These are phyloP conservation scores for Talaromyces amestolkiae DNA, from an alignment of 2,329 filamentous ascomycete genomes.

Conservation along the genomic window DNA sequence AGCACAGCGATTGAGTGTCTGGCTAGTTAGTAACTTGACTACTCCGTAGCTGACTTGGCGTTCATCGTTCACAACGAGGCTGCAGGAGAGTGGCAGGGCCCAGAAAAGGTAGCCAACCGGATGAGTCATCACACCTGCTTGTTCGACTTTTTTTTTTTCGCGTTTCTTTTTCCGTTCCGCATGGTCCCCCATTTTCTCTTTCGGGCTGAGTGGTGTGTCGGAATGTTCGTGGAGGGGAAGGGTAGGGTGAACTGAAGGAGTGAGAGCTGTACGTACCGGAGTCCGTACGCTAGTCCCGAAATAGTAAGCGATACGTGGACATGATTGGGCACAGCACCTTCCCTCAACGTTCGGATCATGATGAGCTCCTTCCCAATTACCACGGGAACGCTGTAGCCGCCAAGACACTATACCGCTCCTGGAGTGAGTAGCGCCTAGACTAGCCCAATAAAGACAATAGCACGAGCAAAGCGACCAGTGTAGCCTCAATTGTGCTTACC, in stretches of 20 bases:
- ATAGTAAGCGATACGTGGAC: not conserved
- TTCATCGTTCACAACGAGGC: conserved; percentile 4
- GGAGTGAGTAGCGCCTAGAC: not conserved
- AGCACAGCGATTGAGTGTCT: not conserved
- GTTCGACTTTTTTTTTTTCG: not conserved
- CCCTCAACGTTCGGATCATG: conserved; percentile 3
- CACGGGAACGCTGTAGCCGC: not conserved
- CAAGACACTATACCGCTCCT: not conserved
- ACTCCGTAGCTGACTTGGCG: not conserved
- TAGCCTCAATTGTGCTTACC: not conserved
- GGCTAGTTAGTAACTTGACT: not conserved
- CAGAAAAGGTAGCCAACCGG: not conserved
- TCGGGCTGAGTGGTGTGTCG: not conserved
- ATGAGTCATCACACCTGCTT: not conserved
- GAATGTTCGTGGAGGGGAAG: not conserved
- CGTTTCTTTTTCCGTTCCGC: not conserved
- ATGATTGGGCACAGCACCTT: not conserved
- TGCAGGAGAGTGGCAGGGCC: not conserved
- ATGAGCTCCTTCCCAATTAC: not conserved
- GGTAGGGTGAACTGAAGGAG: not conserved
- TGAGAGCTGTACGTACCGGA: not conserved
- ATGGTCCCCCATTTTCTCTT: not conserved
- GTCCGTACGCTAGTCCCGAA: not conserved
- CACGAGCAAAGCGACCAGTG: not conserved
- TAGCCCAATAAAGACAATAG: not conserved